Conservation (phyloP, 2,329 filamentous ascomycete species). For the Curvularia verruculosa region DNA sequence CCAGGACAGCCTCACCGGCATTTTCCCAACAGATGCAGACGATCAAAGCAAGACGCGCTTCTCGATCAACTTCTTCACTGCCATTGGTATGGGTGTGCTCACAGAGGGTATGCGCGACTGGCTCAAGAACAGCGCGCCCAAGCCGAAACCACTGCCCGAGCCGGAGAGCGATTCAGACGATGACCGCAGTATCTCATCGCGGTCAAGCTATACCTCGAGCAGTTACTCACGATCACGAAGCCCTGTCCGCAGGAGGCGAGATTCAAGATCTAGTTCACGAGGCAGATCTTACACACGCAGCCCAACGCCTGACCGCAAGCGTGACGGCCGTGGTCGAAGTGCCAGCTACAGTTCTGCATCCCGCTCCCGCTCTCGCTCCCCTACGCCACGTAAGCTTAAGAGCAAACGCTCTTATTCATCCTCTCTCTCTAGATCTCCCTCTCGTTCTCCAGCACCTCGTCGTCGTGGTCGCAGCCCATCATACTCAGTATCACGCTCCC, state of each 20-base stretch:
- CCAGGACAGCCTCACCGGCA: conserved; percentile 76
- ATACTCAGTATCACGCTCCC: conserved; percentile 26
- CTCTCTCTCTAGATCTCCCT: conserved; percentile 25
- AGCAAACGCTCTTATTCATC: conserved; percentile 34
- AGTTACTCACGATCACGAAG: conserved; percentile 37
- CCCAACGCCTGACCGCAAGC: conserved; percentile 33
- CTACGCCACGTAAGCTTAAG: conserved; percentile 28
- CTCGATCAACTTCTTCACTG: conserved; percentile 99
- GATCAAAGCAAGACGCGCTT: conserved; percentile 90
- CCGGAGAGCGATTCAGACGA: conserved; percentile 45
- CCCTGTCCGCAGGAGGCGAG: conserved; percentile 25
- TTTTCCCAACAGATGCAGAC: conserved; percentile 83
- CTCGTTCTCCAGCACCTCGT: conserved; percentile 30
- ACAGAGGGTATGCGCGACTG: conserved; percentile 95
- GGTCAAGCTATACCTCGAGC: conserved; percentile 42
- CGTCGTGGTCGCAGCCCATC: conserved; percentile 33
- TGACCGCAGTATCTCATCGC: conserved; percentile 42
- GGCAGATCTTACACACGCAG: conserved; percentile 41
- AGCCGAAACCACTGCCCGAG: conserved; percentile 67
- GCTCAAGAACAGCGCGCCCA: conserved; percentile 81
- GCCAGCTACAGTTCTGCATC: conserved; percentile 31
- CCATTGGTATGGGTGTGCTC: conserved; percentile 91
- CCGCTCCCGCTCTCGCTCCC: conserved; percentile 34
- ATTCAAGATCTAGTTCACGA: conserved; percentile 36
- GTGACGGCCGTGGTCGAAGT: conserved; percentile 28